Evolutionary conservation across 805 yeast genomes (phyloP).

Genomic region (Zygosaccharomyces kombuchaensis): DNA sequence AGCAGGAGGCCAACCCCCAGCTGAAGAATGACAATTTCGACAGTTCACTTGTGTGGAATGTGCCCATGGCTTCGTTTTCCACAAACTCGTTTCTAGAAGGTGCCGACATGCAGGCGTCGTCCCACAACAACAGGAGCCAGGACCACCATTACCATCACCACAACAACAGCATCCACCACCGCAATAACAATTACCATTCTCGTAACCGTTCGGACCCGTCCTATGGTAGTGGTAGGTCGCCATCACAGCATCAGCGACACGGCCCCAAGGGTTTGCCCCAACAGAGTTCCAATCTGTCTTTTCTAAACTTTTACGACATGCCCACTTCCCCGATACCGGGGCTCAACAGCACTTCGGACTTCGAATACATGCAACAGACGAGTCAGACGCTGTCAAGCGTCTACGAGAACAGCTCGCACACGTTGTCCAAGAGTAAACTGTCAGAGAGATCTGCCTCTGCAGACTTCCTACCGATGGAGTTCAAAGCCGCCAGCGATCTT

Average conservation of each 20-base stretch:
- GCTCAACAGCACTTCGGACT: conserved; percentile 26
- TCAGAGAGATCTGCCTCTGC: conserved; percentile 35
- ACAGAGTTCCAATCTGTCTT: conserved; percentile 28
- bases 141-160: background rate
- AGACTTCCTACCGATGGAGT: conserved; percentile 37
- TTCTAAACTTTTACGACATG: conserved; percentile 29
- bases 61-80: conserved; percentile 44
- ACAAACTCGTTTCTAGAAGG: conserved; percentile 27
- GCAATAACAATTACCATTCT: background rate
- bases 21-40: conserved; percentile 35
- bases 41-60: conserved; percentile 46
- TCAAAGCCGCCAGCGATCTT: conserved; percentile 35
- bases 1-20: conserved; percentile 25
- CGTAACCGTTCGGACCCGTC: conserved; percentile 4
- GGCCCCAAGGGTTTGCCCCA: conserved; percentile 1
- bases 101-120: conserved; percentile 2
- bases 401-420: conserved; percentile 38
- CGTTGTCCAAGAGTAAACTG: conserved; percentile 37
- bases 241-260: background rate
- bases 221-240: background rate
- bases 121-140: background rate
- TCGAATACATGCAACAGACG: conserved; percentile 32
- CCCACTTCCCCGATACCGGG: conserved; percentile 54
- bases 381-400: conserved; percentile 41
- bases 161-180: background rate